phyloP scores from a whole-genome alignment of 495 filamentous ascomycete species.

The Xylaria venustula region DNA sequence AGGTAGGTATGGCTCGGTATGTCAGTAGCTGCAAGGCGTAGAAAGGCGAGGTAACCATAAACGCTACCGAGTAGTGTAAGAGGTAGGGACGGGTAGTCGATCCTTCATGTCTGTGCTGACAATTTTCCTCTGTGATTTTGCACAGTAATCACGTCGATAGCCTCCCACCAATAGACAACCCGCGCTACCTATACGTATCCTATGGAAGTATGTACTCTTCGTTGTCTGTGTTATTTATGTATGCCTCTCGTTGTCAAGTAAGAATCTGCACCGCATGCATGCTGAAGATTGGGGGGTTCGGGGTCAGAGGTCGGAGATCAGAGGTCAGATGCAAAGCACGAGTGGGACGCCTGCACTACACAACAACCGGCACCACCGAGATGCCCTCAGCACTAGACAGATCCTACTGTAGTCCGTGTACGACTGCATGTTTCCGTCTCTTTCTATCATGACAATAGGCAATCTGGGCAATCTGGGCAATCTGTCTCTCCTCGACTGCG shows the following conservation, averaged over 20 bases:
- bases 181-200: neutral
- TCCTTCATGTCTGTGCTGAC: slow-evolving; percentile 7
- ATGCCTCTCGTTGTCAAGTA: neutral
- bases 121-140: neutral
- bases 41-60: neutral
- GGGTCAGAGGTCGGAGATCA: neutral
- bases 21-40: neutral
- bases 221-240: neutral
- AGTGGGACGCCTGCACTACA: too few species aligned
- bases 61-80: too few species aligned
- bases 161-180: neutral
- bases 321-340: too few species aligned
- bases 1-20: too few species aligned
- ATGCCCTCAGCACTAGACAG: neutral
- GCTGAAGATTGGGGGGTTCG: neutral
- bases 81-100: neutral
- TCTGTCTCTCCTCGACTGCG: too few species aligned
- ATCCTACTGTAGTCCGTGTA: neutral
- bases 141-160: slow-evolving; percentile 10
- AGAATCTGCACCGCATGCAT: neutral
- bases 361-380: neutral
- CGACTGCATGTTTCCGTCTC: neutral
- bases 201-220: too few species aligned
- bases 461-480: too few species aligned
- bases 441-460: too few species aligned